Base-by-base conservation (phyloP, 2,329 filamentous ascomycete genomes). In the Hortaea werneckii region DNA sequence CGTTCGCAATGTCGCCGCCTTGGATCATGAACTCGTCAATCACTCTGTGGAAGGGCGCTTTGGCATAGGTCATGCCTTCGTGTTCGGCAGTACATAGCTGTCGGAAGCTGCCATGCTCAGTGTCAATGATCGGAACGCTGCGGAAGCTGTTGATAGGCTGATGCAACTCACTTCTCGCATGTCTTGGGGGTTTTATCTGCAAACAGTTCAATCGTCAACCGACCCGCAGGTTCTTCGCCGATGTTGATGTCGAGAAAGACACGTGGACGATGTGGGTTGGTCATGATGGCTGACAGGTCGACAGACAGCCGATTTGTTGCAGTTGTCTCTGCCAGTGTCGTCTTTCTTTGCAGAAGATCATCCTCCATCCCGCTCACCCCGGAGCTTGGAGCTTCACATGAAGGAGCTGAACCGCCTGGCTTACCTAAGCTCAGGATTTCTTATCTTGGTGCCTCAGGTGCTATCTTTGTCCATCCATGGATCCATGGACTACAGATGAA, bases 1-100 rank as follows among this genome's bases (percentile, higher is more conserved):
- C 62, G 28, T 61, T 59, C 3, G 59, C 65, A 29, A 68, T 67
- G 47, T 70, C 67, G 12, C 67, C 67, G 39, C 66, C 67, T 55
- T 70, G 67, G 3, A 69, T 55, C 66, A 70, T 69, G 55, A 70
- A 70, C 37, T 67, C 65, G 50, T 68, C 64, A 45, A 69, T 68
- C 40, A 69, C 57, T 8, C 67, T 58, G 50, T 68, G 66, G 52
- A 69, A 66, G 12, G 64, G 63, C 5, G 58, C 56, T 40, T 58
- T 51, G 37, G 62, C 63, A 55, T 68, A 69, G 20, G 58, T 62
- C 40, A 68, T 51, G n/a, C 54, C 56, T 37, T 61, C 48, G 50
- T 66, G 56, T 41, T 65, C 60, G 49, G 62, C 64, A 27, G 65
- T 67, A 53, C 68, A 71, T 43, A 72, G 55, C 40, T 67, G 61